Evolutionary conservation across 352 stramenopile species (phyloP), one percentile per base, ranked within the genome.

Genomic region (Phytophthora ohioensis): DNA sequence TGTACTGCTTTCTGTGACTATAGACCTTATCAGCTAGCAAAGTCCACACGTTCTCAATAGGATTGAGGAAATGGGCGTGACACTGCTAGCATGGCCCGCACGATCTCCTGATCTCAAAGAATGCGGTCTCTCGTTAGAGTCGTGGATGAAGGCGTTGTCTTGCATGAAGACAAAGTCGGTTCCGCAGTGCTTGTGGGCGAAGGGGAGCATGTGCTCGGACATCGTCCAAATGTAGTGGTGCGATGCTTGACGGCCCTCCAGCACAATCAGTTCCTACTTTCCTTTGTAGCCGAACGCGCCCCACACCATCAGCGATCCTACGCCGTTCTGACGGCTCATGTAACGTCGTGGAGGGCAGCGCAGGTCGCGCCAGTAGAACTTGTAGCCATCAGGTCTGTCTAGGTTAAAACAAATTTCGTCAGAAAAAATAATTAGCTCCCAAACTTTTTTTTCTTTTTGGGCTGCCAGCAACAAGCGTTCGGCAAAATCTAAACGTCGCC

Each of bases 91-190:
- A 21, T 21, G 17, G 17, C 17, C 17, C 17, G 17, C 17, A 21
- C 17, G 17, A 21, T 21, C 17, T 21, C 17, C 17, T 21, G 17
- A 21, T 21, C 17, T 62, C n/a, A n/a, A 62, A 62, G 17, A 62
- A 52, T 2, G 9, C 21, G 17, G 5, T 62, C 2, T 62, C 15
- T 62, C 55, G 41, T 62, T 31, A 11, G 35, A 62, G 30, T 41
- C 55, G 17, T 76, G 69, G 51, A 76, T 69, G 8, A 57, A 65
- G 56, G 51, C 69, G n/a, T 56, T 56, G 49, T 72, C 57, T 60
- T 73, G 69, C 59, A 64, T 51, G 13, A 76, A 79, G 31, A 73
- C 49, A 31, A 57, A 57, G 15, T 57, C 32, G 8, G 32, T 46
- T 7, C 51, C 51, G 56, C 52, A 71, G 13, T 67, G 49, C 36